These are phyloP conservation scores for Parathielavia appendiculata DNA, from an alignment of 495 filamentous ascomycete species.

Conservation along the genomic window DNA sequence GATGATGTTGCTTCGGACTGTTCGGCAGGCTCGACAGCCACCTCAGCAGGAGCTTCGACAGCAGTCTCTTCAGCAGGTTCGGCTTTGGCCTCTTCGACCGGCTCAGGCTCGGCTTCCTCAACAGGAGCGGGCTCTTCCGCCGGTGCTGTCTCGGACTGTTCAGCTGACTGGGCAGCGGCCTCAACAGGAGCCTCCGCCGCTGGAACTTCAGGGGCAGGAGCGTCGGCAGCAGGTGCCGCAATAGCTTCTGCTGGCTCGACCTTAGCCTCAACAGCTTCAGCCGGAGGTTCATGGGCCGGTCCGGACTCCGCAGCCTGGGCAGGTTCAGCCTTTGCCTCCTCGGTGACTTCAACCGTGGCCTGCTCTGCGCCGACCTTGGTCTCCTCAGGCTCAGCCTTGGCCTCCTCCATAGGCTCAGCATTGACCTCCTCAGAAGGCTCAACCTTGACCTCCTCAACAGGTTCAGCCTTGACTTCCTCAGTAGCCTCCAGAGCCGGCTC, in stretches of 20 bases:
- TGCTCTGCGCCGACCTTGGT: slow-evolving; percentile 24
- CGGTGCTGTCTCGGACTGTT: no score
- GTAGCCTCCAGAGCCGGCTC: slow-evolving; percentile 13
- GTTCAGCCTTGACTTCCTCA: slow-evolving; percentile 19
- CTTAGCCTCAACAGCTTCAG: no score
- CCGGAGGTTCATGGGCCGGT: no score
- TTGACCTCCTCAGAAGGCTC: neutral
- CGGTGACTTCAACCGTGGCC: slow-evolving; percentile 18
- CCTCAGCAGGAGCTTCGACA: neutral
- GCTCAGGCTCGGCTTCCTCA: neutral
- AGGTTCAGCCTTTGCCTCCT: slow-evolving; percentile 21
- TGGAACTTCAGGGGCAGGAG: no score
- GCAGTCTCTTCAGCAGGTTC: neutral
- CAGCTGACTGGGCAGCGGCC: no score
- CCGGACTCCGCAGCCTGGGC: no score
- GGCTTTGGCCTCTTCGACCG: neutral
- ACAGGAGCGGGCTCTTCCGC: no score
- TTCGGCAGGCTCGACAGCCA: no score
- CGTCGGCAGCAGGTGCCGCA: no score
- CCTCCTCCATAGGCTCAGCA: neutral
- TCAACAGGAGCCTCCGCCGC: no score
- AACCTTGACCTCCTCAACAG: slow-evolving; percentile 12
- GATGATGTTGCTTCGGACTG: no score
- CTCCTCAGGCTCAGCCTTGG: slow-evolving; percentile 25
- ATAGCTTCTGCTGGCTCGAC: no score